These are phyloP conservation scores for Chlorella sp. DNA, from an alignment of 139 green algal species.

Conservation along the genomic window DNA sequence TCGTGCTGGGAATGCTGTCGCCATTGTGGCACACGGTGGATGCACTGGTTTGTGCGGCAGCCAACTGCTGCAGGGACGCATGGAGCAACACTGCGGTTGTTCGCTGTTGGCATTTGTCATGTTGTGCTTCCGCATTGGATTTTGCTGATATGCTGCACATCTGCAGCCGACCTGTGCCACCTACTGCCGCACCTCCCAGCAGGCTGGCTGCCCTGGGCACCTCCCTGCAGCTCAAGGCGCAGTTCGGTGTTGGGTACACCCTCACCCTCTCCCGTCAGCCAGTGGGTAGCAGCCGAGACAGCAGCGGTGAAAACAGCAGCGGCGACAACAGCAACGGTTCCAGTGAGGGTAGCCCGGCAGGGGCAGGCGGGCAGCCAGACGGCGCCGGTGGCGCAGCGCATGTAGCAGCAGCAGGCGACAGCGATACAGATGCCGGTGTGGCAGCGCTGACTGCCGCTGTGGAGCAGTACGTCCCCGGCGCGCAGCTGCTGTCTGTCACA, in stretches of 20 bases:
- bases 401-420: not conserved
- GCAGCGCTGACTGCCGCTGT: conserved; percentile 32
- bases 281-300: too few species aligned
- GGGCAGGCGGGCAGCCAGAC: not conserved
- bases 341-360: not conserved
- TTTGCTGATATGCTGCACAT: too few species aligned
- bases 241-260: conserved; percentile 81
- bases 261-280: conserved; percentile 61
- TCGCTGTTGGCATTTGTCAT: too few species aligned
- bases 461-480: conserved; percentile 43
- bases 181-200: not conserved
- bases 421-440: not conserved
- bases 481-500: conserved; percentile 47
- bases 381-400: not conserved
- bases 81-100: too few species aligned
- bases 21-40: too few species aligned
- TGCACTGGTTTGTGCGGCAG: not conserved
- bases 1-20: too few species aligned
- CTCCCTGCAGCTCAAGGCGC: conserved; percentile 77
- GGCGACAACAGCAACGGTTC: not conserved
- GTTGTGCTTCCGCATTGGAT: too few species aligned
- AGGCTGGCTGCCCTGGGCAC: conserved; percentile 74
- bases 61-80: not conserved
- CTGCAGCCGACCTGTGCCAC: not conserved
- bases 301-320: not conserved